phyloP scores from a whole-genome alignment of 495 filamentous ascomycete species.

The Evernia prunastri region DNA sequence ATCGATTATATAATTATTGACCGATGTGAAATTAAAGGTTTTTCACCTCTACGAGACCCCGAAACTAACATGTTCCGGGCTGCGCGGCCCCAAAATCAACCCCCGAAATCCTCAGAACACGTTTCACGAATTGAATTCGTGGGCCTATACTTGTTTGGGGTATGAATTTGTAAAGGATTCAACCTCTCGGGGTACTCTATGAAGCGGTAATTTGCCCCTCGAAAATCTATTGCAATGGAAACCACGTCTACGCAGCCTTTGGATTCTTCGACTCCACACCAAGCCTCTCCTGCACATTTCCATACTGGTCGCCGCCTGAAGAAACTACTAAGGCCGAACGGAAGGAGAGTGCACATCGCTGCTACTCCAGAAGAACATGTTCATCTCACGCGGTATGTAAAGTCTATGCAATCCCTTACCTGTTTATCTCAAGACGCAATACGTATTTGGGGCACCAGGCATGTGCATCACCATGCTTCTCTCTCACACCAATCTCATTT shows the following conservation, averaged over 20 bases:
- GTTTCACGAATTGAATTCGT: too few species aligned
- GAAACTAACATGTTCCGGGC: too few species aligned
- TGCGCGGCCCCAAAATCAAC: too few species aligned
- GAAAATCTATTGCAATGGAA: too few species aligned
- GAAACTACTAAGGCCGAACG: constrained; percentile 48
- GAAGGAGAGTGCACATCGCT: constrained; percentile 49
- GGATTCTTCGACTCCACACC: neutral
- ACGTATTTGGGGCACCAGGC: neutral
- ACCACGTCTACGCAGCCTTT: neutral
- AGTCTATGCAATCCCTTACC: neutral
- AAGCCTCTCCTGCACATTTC: constrained; percentile 1
- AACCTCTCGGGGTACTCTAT: too few species aligned
- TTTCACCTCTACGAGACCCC: too few species aligned
- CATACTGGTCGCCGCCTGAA: constrained; percentile 31
- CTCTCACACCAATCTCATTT: neutral
- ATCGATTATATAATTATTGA: too few species aligned
- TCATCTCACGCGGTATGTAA: constrained; percentile 28
- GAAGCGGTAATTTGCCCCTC: too few species aligned
- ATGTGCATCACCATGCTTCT: neutral
- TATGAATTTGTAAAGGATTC: too few species aligned
- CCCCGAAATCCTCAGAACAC: too few species aligned
- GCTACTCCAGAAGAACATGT: constrained; percentile 46
- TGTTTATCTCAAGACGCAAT: neutral
- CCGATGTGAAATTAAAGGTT: too few species aligned
- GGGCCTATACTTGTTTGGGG: too few species aligned